These are phyloP conservation scores for Choiromyces venosus DNA, from an alignment of 495 filamentous ascomycete genomes.

Conservation along the genomic window DNA sequence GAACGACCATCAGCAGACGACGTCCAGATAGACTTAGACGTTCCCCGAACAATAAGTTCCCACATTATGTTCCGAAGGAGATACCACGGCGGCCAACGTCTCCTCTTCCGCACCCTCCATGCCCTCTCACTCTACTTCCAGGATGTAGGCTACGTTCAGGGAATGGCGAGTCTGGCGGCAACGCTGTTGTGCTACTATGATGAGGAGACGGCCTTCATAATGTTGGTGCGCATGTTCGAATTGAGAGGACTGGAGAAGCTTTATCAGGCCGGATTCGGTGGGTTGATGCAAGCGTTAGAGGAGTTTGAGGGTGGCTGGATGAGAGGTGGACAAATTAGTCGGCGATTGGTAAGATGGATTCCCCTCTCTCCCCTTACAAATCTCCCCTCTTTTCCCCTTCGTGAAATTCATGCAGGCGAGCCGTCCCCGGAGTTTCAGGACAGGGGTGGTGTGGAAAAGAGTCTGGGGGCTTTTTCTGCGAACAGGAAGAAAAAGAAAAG, in stretches of 20 bases:
- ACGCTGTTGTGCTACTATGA: constrained; percentile 96
- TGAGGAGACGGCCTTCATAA: constrained; percentile 88
- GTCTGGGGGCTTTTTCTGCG: neutral
- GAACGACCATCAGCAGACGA: constrained; percentile 76
- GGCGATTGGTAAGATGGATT: constrained; percentile 62
- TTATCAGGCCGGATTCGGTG: constrained; percentile 76
- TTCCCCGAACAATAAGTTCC: constrained; percentile 87
- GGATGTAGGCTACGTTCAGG: constrained; percentile 91
- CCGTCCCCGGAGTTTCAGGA: constrained; percentile 1
- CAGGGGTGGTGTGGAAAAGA: neutral
- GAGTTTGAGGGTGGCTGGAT: constrained; percentile 90
- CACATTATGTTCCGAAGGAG: constrained; percentile 96
- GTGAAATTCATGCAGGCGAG: neutral
- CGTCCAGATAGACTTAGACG: constrained; percentile 94
- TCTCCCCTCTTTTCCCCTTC: neutral
- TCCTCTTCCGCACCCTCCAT: constrained; percentile 90
- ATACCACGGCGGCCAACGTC: constrained; percentile 83
- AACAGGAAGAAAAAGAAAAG: neutral
- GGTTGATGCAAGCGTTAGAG: constrained; percentile 77
- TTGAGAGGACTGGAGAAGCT: constrained; percentile 77
- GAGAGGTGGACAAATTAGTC: constrained; percentile 63
- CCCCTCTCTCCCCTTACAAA: neutral
- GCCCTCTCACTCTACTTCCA: constrained; percentile 86
- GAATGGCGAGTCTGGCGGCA: constrained; percentile 90
- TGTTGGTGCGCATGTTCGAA: constrained; percentile 89